These are phyloP conservation scores for Monosporozyma aerobia DNA, from an alignment of 805 yeast genomes.

Conservation along the genomic window DNA sequence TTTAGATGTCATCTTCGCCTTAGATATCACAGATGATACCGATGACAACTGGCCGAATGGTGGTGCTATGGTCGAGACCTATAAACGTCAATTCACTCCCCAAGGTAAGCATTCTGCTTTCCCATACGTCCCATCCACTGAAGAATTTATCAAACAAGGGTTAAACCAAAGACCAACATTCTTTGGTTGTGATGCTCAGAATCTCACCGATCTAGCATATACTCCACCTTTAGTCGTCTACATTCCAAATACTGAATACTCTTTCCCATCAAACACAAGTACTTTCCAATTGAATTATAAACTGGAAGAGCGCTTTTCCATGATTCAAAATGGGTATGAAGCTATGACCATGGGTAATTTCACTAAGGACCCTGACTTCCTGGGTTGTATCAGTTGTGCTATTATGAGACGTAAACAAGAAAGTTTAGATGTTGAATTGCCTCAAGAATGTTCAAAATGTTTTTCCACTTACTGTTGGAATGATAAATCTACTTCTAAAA, in stretches of 20 bases:
- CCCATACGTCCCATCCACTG: slow-evolving; percentile 70
- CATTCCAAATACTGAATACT: slow-evolving; percentile 62
- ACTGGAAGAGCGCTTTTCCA: slow-evolving; percentile 44
- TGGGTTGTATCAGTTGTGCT: slow-evolving; percentile 75
- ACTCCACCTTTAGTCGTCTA: slow-evolving; percentile 73
- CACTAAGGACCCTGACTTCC: slow-evolving; percentile 61
- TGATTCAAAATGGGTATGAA: slow-evolving; percentile 71
- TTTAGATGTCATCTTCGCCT: slow-evolving; percentile 56
- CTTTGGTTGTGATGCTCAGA: slow-evolving; percentile 70
- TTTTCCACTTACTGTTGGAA: slow-evolving; percentile 71
- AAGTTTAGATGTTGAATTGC: slow-evolving; percentile 49
- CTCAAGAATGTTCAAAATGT: slow-evolving; percentile 61
- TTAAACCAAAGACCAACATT: slow-evolving; percentile 67
- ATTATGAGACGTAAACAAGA: slow-evolving; percentile 71
- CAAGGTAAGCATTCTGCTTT: slow-evolving; percentile 51
- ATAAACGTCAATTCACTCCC: slow-evolving; percentile 48
- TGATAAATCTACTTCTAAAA: slow-evolving; percentile 30
- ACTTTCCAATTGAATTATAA: slow-evolving; percentile 59
- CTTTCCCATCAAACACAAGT: slow-evolving; percentile 58
- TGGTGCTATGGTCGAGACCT: slow-evolving; percentile 45
- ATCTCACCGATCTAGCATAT: slow-evolving; percentile 46
- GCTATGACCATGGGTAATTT: slow-evolving; percentile 54
- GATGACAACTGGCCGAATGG: slow-evolving; percentile 58
- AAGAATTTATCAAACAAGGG: slow-evolving; percentile 49
- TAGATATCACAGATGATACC: slow-evolving; percentile 60